Evolutionary conservation across 139 green algal species (phyloP).

Genomic region (Edaphochlamys debaryana): DNA sequence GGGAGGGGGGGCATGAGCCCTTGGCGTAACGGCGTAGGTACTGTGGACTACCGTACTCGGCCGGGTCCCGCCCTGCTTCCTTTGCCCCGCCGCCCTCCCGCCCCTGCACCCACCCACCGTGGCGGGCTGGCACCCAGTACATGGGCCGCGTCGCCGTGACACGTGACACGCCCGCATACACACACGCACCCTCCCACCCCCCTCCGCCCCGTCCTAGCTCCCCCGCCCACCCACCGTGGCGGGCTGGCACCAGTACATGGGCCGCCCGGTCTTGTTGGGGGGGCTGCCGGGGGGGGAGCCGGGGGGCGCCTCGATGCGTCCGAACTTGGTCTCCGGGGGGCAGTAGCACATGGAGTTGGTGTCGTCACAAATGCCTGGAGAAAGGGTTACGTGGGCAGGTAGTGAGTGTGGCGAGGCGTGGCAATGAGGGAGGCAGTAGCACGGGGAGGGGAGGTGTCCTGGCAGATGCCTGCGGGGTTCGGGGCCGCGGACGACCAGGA

Average conservation of each 20-base stretch:
- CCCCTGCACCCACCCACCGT: not conserved
- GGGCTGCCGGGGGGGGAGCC: not conserved
- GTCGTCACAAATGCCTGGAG: conserved; percentile 69
- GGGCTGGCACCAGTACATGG: conserved; percentile 54
- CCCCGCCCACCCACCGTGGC: conserved; percentile 6
- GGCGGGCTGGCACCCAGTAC: not conserved
- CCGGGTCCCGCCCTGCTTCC: too few species aligned
- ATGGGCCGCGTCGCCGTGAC: too few species aligned
- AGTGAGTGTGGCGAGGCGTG: not conserved
- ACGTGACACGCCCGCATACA: too few species aligned
- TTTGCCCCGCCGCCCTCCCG: too few species aligned
- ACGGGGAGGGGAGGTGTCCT: too few species aligned
- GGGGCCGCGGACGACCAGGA: too few species aligned
- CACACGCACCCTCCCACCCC: too few species aligned
- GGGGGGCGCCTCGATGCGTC: not conserved
- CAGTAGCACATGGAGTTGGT: conserved; percentile 67
- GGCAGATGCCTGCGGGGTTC: too few species aligned
- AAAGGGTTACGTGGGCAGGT: not conserved
- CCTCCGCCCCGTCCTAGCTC: not conserved
- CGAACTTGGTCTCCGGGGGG: conserved; percentile 55
- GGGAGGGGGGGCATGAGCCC: not conserved
- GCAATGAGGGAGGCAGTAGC: not conserved
- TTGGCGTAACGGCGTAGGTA: too few species aligned
- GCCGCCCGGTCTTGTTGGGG: conserved; percentile 27
- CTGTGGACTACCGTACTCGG: too few species aligned